Evolutionary conservation across 2,329 filamentous ascomycete genomes (phyloP).

Genomic region (Cadophora sp.): DNA sequence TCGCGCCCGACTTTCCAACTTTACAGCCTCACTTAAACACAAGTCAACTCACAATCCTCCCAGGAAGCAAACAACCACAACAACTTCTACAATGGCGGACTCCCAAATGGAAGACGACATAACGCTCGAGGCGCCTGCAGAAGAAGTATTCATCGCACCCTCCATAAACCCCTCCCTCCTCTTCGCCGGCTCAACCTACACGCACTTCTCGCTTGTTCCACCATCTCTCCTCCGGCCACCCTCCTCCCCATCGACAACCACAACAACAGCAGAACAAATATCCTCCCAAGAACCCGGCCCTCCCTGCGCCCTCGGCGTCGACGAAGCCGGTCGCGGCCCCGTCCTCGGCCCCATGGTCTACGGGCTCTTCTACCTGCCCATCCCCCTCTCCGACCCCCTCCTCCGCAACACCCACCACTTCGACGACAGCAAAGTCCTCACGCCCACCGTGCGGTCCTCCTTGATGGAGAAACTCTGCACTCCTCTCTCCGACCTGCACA

Average conservation of each 20-base stretch:
- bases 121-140: constrained; percentile 46
- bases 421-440: constrained; percentile 94
- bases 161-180: constrained; percentile 66
- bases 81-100: constrained; percentile 46
- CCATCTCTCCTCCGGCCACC: constrained; percentile 56
- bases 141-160: constrained; percentile 67
- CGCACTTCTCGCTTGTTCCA: constrained; percentile 75
- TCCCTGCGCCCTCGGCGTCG: constrained; percentile 83
- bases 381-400: constrained; percentile 72
- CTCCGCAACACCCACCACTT: constrained; percentile 84
- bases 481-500: constrained; percentile 61
- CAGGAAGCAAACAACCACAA: neutral
- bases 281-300: constrained; percentile 52
- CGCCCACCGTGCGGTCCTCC: constrained; percentile 74
- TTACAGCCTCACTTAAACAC: no score
- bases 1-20: constrained; percentile 6
- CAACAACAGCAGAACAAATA: constrained; percentile 25
- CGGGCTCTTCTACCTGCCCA: constrained; percentile 76
- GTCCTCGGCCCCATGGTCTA: constrained; percentile 87
- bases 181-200: constrained; percentile 71
- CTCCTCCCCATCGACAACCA: constrained; percentile 15
- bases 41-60: neutral
- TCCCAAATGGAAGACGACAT: constrained; percentile 43
- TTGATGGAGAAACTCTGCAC: constrained; percentile 77
- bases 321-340: constrained; percentile 92